Conservation (phyloP, 176 grass and related monocot species). For the Melocanna baccifera region DNA sequence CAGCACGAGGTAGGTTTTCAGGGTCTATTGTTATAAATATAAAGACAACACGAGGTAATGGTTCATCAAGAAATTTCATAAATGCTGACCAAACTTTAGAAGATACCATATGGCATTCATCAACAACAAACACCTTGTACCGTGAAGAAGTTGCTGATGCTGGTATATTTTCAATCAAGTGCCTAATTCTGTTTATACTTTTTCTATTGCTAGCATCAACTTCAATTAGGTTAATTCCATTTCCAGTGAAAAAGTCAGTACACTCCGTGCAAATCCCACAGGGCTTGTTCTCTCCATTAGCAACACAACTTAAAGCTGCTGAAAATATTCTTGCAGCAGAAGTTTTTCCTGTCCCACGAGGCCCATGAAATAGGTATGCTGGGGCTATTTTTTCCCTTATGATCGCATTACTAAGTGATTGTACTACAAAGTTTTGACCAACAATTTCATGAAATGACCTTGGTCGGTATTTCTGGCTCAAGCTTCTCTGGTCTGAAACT, state of each 20-base stretch:
- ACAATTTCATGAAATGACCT: conserved; percentile 83
- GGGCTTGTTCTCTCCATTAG: conserved; percentile 64
- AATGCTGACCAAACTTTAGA: conserved; percentile 80
- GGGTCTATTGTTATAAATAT: conserved; percentile 87
- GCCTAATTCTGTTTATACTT: conserved; percentile 69
- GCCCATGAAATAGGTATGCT: conserved; percentile 93
- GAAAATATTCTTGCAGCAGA: conserved; percentile 81
- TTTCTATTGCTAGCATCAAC: conserved; percentile 88
- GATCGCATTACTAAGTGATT: conserved; percentile 90
- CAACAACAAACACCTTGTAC: conserved; percentile 85
- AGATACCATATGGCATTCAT: conserved; percentile 94
- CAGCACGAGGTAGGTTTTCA: conserved; percentile 65
- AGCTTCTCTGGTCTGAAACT: conserved; percentile 74
- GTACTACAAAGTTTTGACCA: conserved; percentile 86
- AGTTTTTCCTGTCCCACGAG: conserved; percentile 96
- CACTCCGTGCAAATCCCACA: conserved; percentile 78
- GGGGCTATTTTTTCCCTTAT: conserved; percentile 81
- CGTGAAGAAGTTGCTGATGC: conserved; percentile 54
- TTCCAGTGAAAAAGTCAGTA: conserved; percentile 47
- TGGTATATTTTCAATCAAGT: conserved; percentile 79
- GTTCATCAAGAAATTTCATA: conserved; percentile 91
- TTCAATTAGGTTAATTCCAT: conserved; percentile 72
- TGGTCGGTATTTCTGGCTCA: conserved; percentile 86
- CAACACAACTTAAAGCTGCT: conserved; percentile 74
- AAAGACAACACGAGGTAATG: conserved; percentile 70